A percentile compares a stretch with the other conserved stretches of the same genome.
Evolutionary conservation across 2,329 filamentous ascomycete genomes (phyloP).

Genomic region (Pseudogymnoascus sp.): DNA sequence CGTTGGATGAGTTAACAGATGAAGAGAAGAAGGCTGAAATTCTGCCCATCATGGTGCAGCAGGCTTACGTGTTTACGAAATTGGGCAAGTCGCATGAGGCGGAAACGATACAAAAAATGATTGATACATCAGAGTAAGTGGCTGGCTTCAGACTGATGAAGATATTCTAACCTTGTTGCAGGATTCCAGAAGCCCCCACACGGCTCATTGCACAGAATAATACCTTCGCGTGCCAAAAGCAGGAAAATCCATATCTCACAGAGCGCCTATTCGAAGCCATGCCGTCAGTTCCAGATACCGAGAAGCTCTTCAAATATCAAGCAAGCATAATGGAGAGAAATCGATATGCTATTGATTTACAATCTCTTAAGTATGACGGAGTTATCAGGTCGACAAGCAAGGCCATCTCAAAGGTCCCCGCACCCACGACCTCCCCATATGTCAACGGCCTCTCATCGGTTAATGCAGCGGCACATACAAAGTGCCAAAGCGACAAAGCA

Average conservation of each 20-base stretch:
- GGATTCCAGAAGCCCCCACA: conserved; percentile 60
- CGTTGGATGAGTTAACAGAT: conserved; percentile 62
- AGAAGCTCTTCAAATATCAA: conserved; percentile 68
- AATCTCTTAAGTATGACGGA: conserved; percentile 60
- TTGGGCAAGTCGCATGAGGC: conserved; percentile 61
- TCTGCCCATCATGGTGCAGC: conserved; percentile 67
- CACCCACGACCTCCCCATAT: conserved; percentile 41
- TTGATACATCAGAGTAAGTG: conserved; percentile 54
- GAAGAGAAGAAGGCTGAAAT: conserved; percentile 69
- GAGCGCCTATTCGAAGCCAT: conserved; percentile 53
- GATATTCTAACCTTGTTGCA: conserved; percentile 32
- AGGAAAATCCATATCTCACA: conserved; percentile 58
- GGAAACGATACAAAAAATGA: conserved; percentile 49
- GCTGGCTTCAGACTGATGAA: conserved; percentile 2
- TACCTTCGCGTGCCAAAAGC: conserved; percentile 35
- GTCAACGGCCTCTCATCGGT: conserved; percentile 52
- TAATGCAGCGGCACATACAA: conserved; percentile 67
- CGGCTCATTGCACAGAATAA: conserved; percentile 62
- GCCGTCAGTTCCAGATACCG: conserved; percentile 44
- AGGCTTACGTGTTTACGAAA: conserved; percentile 62
- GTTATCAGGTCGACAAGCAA: conserved; percentile 43
- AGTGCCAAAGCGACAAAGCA: conserved; percentile 54
- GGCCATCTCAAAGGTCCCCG: conserved; percentile 36
- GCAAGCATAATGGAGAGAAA: conserved; percentile 53
- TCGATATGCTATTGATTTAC: conserved; percentile 54